These are phyloP conservation scores for Exophiala aquamarina DNA, from an alignment of 2,329 filamentous ascomycete genomes.

Conservation along the genomic window DNA sequence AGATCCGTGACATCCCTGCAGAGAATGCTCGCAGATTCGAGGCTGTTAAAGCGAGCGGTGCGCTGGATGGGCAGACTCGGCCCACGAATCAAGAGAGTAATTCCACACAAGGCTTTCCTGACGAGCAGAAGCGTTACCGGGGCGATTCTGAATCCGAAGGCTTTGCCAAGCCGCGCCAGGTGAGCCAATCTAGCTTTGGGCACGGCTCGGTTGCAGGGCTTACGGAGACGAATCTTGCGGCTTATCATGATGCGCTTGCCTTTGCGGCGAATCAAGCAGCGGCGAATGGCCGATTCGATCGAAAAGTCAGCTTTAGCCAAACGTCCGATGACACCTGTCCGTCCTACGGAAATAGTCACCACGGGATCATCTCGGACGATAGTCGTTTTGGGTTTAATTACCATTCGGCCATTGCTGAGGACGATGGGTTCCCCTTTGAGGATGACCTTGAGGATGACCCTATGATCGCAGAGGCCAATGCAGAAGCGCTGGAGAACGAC, in stretches of 20 bases:
- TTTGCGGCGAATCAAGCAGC: constrained; percentile 77
- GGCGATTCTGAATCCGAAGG: no score
- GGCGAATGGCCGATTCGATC: constrained; percentile 71
- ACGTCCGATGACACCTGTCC: constrained; percentile 37
- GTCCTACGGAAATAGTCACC: constrained; percentile 39
- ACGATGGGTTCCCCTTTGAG: constrained; percentile 55
- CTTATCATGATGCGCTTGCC: constrained; percentile 81
- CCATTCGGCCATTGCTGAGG: constrained; percentile 39
- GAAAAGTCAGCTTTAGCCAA: constrained; percentile 54
- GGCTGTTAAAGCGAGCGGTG: constrained; percentile 18
- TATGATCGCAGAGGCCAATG: constrained; percentile 93
- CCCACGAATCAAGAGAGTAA: background rate
- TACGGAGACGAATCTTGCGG: constrained; percentile 61
- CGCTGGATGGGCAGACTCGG: no score
- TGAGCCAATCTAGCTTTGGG: background rate
- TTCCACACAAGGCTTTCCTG: background rate
- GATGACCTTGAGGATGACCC: constrained; percentile 77
- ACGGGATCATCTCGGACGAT: constrained; percentile 51
- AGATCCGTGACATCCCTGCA: constrained; percentile 32
- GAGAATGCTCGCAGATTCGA: constrained; percentile 26
- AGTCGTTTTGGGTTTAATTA: constrained; percentile 49
- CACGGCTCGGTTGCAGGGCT: constrained; percentile 33
- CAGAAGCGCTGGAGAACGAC: constrained; percentile 87
- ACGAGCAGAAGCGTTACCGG: background rate
- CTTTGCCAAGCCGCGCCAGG: background rate